Evolutionary conservation across 495 filamentous ascomycete genomes (phyloP).

Genomic region (Penicillium psychrofluorescens): DNA sequence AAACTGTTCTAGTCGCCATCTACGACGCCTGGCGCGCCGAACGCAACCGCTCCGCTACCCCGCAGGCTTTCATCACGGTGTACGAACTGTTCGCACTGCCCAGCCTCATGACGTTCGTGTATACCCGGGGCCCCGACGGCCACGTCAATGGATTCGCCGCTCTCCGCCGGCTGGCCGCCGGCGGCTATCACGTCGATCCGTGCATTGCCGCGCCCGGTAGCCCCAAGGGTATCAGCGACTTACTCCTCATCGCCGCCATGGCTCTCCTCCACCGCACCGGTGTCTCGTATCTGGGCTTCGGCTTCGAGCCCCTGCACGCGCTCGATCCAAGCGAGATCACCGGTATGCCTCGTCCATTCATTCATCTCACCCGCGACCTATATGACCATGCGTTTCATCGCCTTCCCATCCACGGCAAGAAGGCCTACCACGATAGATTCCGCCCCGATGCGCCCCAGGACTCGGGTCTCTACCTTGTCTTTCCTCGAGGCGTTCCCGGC

Average conservation of each 20-base stretch:
- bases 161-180: conserved; percentile 25
- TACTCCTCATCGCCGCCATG: conserved; percentile 32
- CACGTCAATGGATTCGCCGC: conserved; percentile 31
- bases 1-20: conserved; percentile 23
- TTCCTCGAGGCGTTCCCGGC: conserved; percentile 24
- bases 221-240: conserved; percentile 31
- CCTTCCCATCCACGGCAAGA: conserved; percentile 33
- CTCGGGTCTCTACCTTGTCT: conserved; percentile 26
- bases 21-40: conserved; percentile 33
- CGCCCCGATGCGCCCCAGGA: conserved; percentile 26
- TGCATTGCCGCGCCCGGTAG: conserved; percentile 30
- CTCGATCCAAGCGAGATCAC: conserved; percentile 18
- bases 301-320: conserved; percentile 28
- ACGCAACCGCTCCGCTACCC: conserved; percentile 18
- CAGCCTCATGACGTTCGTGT: conserved; percentile 36
- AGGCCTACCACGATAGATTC: conserved; percentile 37
- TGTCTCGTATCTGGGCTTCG: conserved; percentile 31
- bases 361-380: conserved; percentile 18
- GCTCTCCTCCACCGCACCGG: conserved; percentile 21
- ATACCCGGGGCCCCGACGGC: conserved; percentile 24
- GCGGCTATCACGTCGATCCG: conserved; percentile 38
- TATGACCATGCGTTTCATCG: conserved; percentile 23
- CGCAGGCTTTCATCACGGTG: conserved; percentile 36
- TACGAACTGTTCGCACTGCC: conserved; percentile 37
- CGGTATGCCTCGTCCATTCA: conserved; percentile 18